Evolutionary conservation across 2,329 filamentous ascomycete genomes (phyloP).

Genomic region (Sporothrix schenckii): DNA sequence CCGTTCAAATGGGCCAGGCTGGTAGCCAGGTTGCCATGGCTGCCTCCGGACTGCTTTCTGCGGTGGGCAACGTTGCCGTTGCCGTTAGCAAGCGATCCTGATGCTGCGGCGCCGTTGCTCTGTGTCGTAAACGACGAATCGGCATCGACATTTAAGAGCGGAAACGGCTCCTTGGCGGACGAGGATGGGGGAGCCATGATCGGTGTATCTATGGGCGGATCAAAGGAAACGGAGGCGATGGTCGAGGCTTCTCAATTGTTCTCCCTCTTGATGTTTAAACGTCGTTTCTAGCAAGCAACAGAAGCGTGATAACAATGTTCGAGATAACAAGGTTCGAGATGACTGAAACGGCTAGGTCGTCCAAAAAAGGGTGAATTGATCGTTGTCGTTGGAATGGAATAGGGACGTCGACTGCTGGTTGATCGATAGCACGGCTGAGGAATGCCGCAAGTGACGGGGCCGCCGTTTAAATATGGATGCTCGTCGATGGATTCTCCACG

Average conservation of each 20-base stretch:
- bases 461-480: slow-evolving; percentile 17
- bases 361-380: neutral
- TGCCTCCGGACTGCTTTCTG: slow-evolving; percentile 59
- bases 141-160: slow-evolving; percentile 49
- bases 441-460: slow-evolving; percentile 9
- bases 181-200: slow-evolving; percentile 25
- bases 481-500: slow-evolving; percentile 1
- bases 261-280: neutral
- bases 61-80: slow-evolving; percentile 46
- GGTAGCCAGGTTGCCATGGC: slow-evolving; percentile 58
- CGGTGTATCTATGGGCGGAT: neutral
- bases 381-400: slow-evolving; percentile 10
- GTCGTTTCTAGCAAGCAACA: too few species aligned
- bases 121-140: slow-evolving; percentile 52
- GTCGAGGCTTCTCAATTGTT: slow-evolving; percentile 1
- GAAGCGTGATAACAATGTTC: too few species aligned
- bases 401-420: neutral
- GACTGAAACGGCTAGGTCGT: neutral
- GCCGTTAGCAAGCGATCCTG: slow-evolving; percentile 17
- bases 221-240: neutral
- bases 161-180: slow-evolving; percentile 57
- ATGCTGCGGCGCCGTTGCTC: slow-evolving; percentile 37
- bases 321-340: neutral
- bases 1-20: slow-evolving; percentile 52
- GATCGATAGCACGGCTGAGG: neutral